Base-by-base conservation (phyloP, 208 protist species). In the Vickermania ingenoplastis region DNA sequence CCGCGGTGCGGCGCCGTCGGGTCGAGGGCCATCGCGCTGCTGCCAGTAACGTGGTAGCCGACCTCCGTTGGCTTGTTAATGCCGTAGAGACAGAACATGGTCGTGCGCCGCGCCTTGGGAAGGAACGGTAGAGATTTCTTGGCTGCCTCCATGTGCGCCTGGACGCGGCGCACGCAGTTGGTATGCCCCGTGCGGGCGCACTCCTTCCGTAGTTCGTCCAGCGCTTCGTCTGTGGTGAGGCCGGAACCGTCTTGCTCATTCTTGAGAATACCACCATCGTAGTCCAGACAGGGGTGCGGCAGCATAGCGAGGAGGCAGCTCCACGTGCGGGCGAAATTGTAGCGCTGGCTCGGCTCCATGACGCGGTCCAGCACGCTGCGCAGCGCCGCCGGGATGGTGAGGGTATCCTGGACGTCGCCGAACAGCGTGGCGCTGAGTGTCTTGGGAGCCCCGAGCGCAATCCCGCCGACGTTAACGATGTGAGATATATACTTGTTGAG, bases 11-110 rank as follows among this genome's bases (percentile, higher is more conserved):
- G 7, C 3, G 1, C 31, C 17, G 28, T 61, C 45, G 57, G 7
- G 45, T 30, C 48, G 57, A 45, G 36, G 11, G 36, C 17, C 11
- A 45, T 45, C 11, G 11, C 23, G 7, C 22, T 21, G 23, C 11
- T 13, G 7, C 23, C n/a, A 26, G 50, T 54, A 26, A 90, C 66
- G 67, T 75, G 57, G 73, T 95, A 97, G n/a, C 83, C 83, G 23
- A 76, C 61, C 64, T 97, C 90, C 5, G 89, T 77, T 7, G 63
- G 54, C 53, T 86, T 71, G 57, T 84, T 90, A 22, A 93, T 78
- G 36, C 92, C 92, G 71, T 96, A 97, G 23, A 97, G 57, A 70
- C 92, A 96, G 50, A 81, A 77, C 3, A 94, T 82, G 22, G 87
- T 92, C 7, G 84, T 88, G 61, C 86, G 67, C 0, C 83, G 85